A percentile compares a stretch with the other conserved stretches of the same genome.
phyloP scores from a whole-genome alignment of 495 filamentous ascomycete species.

The Copromyces sp. region DNA sequence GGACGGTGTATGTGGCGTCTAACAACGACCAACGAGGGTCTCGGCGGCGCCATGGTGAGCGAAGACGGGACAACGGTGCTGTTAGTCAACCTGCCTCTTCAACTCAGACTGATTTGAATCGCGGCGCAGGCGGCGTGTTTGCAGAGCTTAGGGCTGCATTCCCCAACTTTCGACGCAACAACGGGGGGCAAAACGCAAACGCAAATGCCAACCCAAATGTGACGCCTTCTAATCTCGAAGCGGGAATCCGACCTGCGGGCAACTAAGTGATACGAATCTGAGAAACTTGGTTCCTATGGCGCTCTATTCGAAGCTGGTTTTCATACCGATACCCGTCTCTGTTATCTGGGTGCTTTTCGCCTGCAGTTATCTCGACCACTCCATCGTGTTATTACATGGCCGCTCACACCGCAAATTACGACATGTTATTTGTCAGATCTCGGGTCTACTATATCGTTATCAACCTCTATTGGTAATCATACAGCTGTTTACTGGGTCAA shows the following conservation, averaged over 20 bases:
- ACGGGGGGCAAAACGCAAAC: slow-evolving; percentile 1
- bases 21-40: not conserved
- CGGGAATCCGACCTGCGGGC: slow-evolving; percentile 12
- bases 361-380: no score
- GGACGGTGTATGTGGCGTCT: not conserved
- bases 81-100: not conserved
- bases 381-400: no score
- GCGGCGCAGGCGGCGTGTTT: slow-evolving; percentile 4
- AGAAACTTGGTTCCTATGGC: not conserved
- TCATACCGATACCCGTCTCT: not conserved
- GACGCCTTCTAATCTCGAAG: slow-evolving; percentile 28
- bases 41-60: not conserved
- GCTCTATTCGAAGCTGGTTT: not conserved
- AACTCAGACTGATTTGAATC: not conserved
- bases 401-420: no score
- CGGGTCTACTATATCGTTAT: not conserved
- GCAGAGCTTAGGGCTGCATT: slow-evolving; percentile 10
- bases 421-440: not conserved
- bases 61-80: not conserved
- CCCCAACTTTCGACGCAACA: slow-evolving; percentile 3
- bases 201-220: slow-evolving; percentile 11
- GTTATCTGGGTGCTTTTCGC: not conserved
- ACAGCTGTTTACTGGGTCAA: not conserved
- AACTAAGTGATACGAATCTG: not conserved
- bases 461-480: not conserved